Base-by-base conservation (phyloP, 805 yeast genomes). In the Spathaspora hagerdaliae region DNA sequence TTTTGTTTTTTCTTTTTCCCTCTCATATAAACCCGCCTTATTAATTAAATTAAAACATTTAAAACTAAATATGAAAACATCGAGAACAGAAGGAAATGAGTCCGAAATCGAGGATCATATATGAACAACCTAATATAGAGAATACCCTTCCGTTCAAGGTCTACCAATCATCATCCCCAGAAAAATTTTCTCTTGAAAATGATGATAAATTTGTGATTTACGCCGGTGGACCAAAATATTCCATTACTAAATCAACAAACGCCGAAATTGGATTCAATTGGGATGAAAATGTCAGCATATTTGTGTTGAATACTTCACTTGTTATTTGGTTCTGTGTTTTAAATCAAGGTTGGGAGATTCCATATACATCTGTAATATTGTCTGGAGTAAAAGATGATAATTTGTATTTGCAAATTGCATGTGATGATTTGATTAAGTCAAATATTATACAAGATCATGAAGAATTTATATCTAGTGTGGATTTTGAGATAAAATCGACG, bases 191-290 rank as follows among this genome's bases (percentile, higher is more conserved):
- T 32, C 50, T 62, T 26, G 53, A 47, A 11, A 60, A 59, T 34
- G 69, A 69, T 42, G 76, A 71, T 50, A 67, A 71, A 53, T 59
- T 63, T 46, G 69, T 73, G 35, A 51, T 73, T n/a, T 63, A 67
- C 47, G 73, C 67, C 7, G 76, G 75, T 5, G 72, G 71, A 4
- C 38, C 44, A 2, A 41, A 46, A 13, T 59, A 46, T 41, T 8
- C 37, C 13, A 10, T 41, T 39, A 14, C 24, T 9, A 29, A 29
- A 29, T 29, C 32, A 11, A 11, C 9, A 9, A 29, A 29, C 12
- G 9, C 6, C 12, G 32, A 29, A 29, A 29, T 29, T 29, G 38
- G 27, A n/a, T 41, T 41, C 27, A 12, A 10, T n/a, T 10, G 35
- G n/a, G 44, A 34, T 36, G n/a, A 11, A 9, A 29, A 29, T 29